Evolutionary conservation across 495 filamentous ascomycete species (phyloP).

Genomic region (Penicillium ochrochloron): DNA sequence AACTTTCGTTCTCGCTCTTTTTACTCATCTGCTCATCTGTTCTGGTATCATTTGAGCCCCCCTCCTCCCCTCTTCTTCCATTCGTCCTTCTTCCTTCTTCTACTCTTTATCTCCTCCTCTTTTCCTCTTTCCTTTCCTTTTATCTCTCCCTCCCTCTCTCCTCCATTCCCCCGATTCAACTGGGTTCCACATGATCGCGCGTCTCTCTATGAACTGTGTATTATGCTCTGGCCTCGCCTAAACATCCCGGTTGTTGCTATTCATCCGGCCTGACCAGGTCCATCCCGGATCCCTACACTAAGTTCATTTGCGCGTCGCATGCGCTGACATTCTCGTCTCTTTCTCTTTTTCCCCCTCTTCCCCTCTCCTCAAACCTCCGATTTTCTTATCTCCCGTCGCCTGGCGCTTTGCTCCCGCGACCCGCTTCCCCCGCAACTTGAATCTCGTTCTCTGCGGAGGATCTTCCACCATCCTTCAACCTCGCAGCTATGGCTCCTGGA

Average conservation of each 20-base stretch:
- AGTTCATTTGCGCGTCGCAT: constrained; percentile 23
- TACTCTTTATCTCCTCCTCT: constrained; percentile 11
- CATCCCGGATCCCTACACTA: constrained; percentile 19
- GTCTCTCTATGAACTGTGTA: constrained; percentile 22
- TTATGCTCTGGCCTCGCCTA: constrained; percentile 29
- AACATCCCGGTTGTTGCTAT: constrained; percentile 27
- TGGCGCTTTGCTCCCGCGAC: constrained; percentile 20
- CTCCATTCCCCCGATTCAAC: not conserved
- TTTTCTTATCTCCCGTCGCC: constrained; percentile 10
- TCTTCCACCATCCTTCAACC: constrained; percentile 1
- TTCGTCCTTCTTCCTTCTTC: too few species aligned
- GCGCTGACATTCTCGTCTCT: constrained; percentile 19
- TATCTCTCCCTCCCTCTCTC: constrained; percentile 12
- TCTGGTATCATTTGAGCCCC: constrained; percentile 19
- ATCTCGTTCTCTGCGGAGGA: constrained; percentile 6
- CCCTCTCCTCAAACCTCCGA: not conserved
- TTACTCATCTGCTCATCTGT: constrained; percentile 15
- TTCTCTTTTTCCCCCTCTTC: not conserved
- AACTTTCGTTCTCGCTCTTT: constrained; percentile 17
- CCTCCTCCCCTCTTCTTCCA: constrained; percentile 7
- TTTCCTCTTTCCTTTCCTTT: constrained; percentile 1
- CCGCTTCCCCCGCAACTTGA: constrained; percentile 29
- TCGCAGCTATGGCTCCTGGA: constrained; percentile 48
- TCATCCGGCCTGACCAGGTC: constrained; percentile 30
- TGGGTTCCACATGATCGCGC: not conserved